These are phyloP conservation scores for Kodamaea anthophila DNA, from an alignment of 1,139 yeast species.

Conservation along the genomic window DNA sequence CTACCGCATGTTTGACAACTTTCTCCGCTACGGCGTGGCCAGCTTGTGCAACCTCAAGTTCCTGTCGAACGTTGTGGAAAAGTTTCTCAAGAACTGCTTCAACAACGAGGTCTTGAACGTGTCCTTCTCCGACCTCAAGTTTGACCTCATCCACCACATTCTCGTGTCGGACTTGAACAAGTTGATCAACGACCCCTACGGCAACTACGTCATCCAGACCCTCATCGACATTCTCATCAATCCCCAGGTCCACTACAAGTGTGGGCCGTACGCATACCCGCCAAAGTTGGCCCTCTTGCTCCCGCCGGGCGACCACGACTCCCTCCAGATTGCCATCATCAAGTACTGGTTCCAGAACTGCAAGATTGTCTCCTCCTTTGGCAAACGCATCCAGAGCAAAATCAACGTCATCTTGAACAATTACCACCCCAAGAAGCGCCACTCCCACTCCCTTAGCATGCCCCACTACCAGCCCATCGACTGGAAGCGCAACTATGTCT, in stretches of 20 bases:
- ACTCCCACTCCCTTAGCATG: constrained; percentile 5
- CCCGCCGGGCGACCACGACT: constrained; percentile 14
- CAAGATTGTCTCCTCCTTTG: constrained; percentile 39
- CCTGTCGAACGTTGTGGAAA: constrained; percentile 44
- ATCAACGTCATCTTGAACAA: constrained; percentile 28
- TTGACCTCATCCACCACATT: constrained; percentile 31
- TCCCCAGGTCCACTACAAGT: constrained; percentile 18
- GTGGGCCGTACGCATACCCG: constrained; percentile 8
- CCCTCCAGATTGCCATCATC: constrained; percentile 29
- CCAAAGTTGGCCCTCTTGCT: constrained; percentile 20
- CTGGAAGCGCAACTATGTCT: constrained; percentile 6
- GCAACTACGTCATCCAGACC: constrained; percentile 24
- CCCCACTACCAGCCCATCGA: constrained; percentile 1
- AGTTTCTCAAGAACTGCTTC: constrained; percentile 39
- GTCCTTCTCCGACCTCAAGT: constrained; percentile 27
- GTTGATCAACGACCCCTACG: constrained; percentile 34
- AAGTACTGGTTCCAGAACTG: constrained; percentile 40
- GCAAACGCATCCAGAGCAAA: constrained; percentile 43
- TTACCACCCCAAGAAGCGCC: constrained; percentile 6
- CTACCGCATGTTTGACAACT: constrained; percentile 29
- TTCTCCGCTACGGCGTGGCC: constrained; percentile 29
- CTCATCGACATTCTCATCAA: constrained; percentile 37
- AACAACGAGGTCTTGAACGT: constrained; percentile 24
- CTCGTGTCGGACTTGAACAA: constrained; percentile 35
- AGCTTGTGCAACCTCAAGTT: constrained; percentile 39